Base-by-base conservation (phyloP, 495 filamentous ascomycete genomes). In the Cercophora newfieldiana region DNA sequence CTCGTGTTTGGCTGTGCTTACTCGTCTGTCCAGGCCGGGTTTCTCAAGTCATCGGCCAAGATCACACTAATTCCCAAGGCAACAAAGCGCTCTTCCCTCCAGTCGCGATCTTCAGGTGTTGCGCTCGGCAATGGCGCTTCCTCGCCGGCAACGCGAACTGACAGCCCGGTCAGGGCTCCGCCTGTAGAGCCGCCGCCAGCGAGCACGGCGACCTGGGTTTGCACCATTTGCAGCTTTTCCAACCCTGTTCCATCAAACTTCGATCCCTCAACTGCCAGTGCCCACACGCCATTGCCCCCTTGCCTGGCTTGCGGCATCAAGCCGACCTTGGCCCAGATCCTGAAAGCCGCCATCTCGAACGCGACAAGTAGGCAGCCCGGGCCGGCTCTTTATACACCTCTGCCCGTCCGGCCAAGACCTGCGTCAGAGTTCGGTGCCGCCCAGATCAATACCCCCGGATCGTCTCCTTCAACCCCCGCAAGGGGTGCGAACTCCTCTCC, bases 151-250 rank as follows among this genome's bases (percentile, higher is more conserved):
- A 81, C 83, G 24, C 75, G 79, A 49, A 73, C 77, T 19, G 83
- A 85, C 10, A 83, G 83, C 29, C 76, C 85, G 6, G 74, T 81
- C 49, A 76, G 83, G 19, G 73, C 81, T 6, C 77, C 85, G 26
- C 79, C 79, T 10, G 75, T 85, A 30, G 80, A 84, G 4, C 75
- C 81, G 12, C 62, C 81, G 6, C 74, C 82, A 47, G 72, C 79
- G 8, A 87, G 82, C 71, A 82, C 81, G 63, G 93, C 91, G 3
- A 97, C 94, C n/a, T 99, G 95, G 95, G 88, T 99, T 53, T 99
- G 96, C 80, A 90, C 92, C 2, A 98, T 99, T 73, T 99, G 95
- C 79, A 93, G 91, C 51, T 94, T 97, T 73, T 96, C 95, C n/a
- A 99, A 99, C 71, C 90, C 92, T 0, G 86, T 98, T 1, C 93